phyloP scores from a whole-genome alignment of 306 rosid genomes.

The Quercus gilva region DNA sequence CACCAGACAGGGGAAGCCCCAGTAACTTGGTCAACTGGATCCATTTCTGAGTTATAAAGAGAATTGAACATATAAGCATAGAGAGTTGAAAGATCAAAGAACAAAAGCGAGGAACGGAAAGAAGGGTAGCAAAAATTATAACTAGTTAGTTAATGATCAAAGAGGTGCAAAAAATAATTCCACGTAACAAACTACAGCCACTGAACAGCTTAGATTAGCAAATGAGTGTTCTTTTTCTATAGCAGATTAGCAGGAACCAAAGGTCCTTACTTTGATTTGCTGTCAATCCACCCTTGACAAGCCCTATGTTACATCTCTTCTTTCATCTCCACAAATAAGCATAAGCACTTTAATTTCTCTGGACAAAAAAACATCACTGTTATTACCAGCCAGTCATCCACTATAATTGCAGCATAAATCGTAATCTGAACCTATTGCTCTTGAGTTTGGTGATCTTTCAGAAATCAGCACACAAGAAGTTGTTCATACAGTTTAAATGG shows the following conservation, averaged over 20 bases:
- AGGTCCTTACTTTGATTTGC: not conserved
- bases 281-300: not conserved
- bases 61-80: too few relatives aligned
- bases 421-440: not conserved
- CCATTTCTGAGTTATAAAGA: too few relatives aligned
- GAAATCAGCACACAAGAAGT: not conserved
- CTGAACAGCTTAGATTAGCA: not conserved
- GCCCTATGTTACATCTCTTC: not conserved
- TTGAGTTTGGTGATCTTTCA: not conserved
- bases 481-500: not conserved
- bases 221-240: not conserved
- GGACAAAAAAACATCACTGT: not conserved
- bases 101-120: too few relatives aligned
- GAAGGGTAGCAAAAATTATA: too few relatives aligned
- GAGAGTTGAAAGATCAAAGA: too few relatives aligned
- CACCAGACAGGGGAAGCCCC: too few relatives aligned
- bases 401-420: not conserved
- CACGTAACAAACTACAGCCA: not conserved
- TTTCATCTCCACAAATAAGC: conserved; percentile 2
- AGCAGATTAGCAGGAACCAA: not conserved
- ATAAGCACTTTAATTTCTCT: not conserved
- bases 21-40: too few relatives aligned
- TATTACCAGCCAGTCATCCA: not conserved
- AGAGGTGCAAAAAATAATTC: not conserved
- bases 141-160: not conserved